Evolutionary conservation across 192 early-diverging fungal species (phyloP), one percentile per base, ranked within the genome.

Genomic region (Backusella tarrabulga): DNA sequence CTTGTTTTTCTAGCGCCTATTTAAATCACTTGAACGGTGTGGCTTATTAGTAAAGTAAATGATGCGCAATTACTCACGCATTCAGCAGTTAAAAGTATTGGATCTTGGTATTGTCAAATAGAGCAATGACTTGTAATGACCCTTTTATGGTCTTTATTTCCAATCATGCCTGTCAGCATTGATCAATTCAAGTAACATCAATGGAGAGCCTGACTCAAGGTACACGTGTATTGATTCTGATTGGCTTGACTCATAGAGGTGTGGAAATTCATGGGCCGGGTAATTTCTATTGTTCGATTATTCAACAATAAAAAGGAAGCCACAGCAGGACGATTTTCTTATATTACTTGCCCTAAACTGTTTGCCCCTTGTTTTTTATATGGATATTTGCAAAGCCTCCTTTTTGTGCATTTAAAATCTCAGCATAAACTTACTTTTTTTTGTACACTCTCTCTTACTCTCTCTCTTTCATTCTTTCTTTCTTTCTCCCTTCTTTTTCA

Each of bases 231-330:
- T 23, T 21, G 7, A 0, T 21, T 70, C 23, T 70, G 38, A 70
- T 70, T 70, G 68, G 68, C 40, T 41, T 70, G 68, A 70, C 35
- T 70, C 68, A 70, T 70, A 36, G 35, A 23, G 26, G 35, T 15
- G 23, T 23, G 38, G 35, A 70, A 41, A n/a, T 32, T 32, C 32
- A 41, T 17, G 67, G 32, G 17, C 32, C 67, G 32, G 67, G 9
- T 34, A 9, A 38, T 34, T 68, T 40, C 5, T 29, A 63, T 29
- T 60, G 54, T 60, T 63, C n/a, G 46, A 26, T 63, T 1, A 32
- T 19, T 50, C 6, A 23, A 3, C 6, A 29, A 26, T 21, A 40
- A 23, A 56, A 32, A 2, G 54, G 54, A 56, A 56, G 54, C 68
- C n/a, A 40, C 34, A 34, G 38, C 32, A 32, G 32, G 32, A 2